phyloP scores from a whole-genome alignment of 1,284 basidiomycete genomes.

The Singerocomus inundabilis region DNA sequence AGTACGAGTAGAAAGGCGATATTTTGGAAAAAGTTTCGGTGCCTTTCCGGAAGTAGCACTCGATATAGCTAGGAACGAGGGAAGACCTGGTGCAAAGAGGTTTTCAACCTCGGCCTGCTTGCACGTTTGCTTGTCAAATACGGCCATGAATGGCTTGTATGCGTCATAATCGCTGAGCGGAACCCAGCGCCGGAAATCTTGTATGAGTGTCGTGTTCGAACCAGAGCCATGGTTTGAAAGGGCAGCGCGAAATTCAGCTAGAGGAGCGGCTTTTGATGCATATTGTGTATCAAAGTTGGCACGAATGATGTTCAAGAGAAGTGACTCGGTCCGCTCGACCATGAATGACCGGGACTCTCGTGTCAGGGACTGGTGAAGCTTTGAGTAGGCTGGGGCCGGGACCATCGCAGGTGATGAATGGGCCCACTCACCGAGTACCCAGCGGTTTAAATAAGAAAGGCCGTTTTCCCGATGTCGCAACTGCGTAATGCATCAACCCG shows the following conservation, averaged over 20 bases:
- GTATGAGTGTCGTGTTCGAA: neutral
- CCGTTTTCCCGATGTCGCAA: no score
- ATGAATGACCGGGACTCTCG: neutral
- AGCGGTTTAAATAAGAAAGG: no score
- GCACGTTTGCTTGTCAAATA: constrained; percentile 10
- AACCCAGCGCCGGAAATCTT: constrained; percentile 4
- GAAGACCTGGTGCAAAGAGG: constrained; percentile 18
- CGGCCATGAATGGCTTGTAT: constrained; percentile 12
- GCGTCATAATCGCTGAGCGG: constrained; percentile 11
- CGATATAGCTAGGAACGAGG: constrained; percentile 3
- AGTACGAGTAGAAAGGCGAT: neutral
- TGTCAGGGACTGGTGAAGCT: neutral
- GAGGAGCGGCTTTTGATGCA: neutral
- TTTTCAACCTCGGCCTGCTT: constrained; percentile 11
- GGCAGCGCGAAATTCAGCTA: constrained; percentile 4
- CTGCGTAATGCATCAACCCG: no score
- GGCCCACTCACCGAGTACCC: no score
- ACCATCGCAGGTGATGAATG: neutral
- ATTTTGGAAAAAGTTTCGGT: constrained; percentile 5
- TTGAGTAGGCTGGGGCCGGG: neutral
- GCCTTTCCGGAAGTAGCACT: constrained; percentile 14
- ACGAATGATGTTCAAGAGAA: constrained; percentile 4
- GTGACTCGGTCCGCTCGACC: neutral
- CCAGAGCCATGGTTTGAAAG: neutral
- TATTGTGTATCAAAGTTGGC: constrained; percentile 6